Evolutionary conservation across 768 basidiomycete species (phyloP), one percentile per base, ranked within the genome.

Genomic region (Tricholoma furcatifolium): DNA sequence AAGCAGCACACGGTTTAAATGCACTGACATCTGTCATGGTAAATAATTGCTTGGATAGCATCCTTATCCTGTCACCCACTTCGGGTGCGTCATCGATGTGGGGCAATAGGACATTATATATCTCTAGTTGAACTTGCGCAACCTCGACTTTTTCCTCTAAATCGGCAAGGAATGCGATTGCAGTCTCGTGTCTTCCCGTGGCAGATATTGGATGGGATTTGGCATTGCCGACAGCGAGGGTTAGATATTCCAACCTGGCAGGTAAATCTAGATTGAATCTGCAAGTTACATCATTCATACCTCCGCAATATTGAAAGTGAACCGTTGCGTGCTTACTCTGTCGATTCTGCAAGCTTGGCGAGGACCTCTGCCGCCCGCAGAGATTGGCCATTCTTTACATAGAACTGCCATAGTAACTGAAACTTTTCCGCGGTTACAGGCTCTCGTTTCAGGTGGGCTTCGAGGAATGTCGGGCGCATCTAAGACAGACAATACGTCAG

Each of bases 81-180:
- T 82, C 84, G 2, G 76, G 80, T 11, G 80, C 79, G 54, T 87
- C 82, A 54, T 78, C 73, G 24, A 81, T 70, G 55, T 84, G 85
- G 15, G 85, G 82, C 6, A 75, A 65, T 14, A 93, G 75, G 10
- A 75, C 72, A 58, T 89, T 81, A 62, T 84, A 90, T 43, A 97
- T 80, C 68, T 98, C 96, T n/a, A 95, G 73, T 65, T 99, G 97
- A 8, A 98, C 93, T 70, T 96, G 90, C 6, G 94, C 91, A 21
- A 99, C 97, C 40, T 99, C 97, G 11, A 98, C 80, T 65, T 94
- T 93, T 69, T 99, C 97, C 73, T 98, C 95, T 17, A 97, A 76
- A 60, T 91, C 88, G 0, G 88, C 92, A n/a, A 96, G 79, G 75
- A 98, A 97, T 45, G 91, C 87, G 45, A 98, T 92, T n/a, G 92